A percentile compares a stretch with the other conserved stretches of the same genome.
Conservation (phyloP, 805 yeast genomes). For the Candida verbasci region DNA sequence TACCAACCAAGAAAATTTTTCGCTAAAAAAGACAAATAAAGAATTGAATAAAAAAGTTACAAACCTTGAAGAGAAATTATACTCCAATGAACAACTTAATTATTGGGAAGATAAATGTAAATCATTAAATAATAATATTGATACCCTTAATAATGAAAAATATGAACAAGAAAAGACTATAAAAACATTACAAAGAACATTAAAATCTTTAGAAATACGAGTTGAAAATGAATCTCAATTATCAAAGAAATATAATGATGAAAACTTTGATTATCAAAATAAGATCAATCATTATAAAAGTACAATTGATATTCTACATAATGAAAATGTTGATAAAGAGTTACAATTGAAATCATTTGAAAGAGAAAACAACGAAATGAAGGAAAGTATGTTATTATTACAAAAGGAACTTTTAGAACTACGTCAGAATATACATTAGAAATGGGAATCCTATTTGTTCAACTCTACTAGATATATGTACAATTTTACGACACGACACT, state of each 20-base stretch:
- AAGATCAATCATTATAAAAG: constrained; percentile 41
- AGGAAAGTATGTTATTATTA: constrained; percentile 47
- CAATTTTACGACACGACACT: too few relatives aligned
- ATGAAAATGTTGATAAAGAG: constrained; percentile 40
- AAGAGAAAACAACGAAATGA: constrained; percentile 53
- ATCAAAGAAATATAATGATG: constrained; percentile 52
- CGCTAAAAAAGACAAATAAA: constrained; percentile 51
- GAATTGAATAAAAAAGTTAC: constrained; percentile 45
- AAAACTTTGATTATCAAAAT: constrained; percentile 51
- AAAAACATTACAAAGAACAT: constrained; percentile 46
- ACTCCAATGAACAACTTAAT: constrained; percentile 49
- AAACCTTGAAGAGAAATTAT: constrained; percentile 44
- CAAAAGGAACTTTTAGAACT: constrained; percentile 58
- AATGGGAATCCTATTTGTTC: too few relatives aligned
- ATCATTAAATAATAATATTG: constrained; percentile 48
- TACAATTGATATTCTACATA: constrained; percentile 34
- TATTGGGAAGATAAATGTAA: constrained; percentile 58
- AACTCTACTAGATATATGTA: too few relatives aligned
- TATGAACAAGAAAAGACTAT: constrained; percentile 50
- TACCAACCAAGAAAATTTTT: constrained; percentile 62
- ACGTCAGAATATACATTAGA: constrained; percentile 24
- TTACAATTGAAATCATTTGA: constrained; percentile 43
- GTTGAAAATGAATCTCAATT: constrained; percentile 48
- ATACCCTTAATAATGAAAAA: constrained; percentile 42
- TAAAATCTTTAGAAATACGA: constrained; percentile 50